Conservation (phyloP, 176 grass and related monocot genomes). For the Stipa capillata region DNA sequence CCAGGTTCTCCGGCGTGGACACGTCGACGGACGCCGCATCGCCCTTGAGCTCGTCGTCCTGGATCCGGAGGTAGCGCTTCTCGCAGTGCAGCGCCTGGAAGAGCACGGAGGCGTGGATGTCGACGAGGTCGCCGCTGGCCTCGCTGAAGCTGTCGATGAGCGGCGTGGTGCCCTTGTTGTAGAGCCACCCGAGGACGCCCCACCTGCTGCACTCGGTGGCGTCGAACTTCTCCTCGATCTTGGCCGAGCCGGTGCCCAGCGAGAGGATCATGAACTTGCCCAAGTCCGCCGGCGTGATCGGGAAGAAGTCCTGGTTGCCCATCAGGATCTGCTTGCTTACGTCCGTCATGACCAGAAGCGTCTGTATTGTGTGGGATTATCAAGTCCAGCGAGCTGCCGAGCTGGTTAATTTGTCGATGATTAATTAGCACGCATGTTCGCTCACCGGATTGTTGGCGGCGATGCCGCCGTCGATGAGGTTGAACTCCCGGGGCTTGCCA, state of each 20-base stretch:
- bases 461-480: constrained; percentile 61
- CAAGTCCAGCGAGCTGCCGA: too few species aligned
- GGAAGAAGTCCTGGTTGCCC: not conserved
- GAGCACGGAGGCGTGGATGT: constrained; percentile 49
- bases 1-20: not conserved
- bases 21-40: not conserved
- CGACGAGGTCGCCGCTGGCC: constrained; percentile 46
- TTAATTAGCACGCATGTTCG: too few species aligned
- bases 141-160: constrained; percentile 52
- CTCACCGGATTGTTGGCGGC: constrained; percentile 66
- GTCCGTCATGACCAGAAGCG: not conserved
- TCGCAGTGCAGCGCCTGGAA: constrained; percentile 38
- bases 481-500: constrained; percentile 14
- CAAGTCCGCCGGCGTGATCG: not conserved
- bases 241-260: constrained; percentile 28
- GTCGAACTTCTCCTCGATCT: constrained; percentile 34
- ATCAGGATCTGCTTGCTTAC: not conserved
- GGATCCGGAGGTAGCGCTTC: constrained; percentile 45
- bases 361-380: too few species aligned
- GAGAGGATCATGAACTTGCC: not conserved
- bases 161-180: constrained; percentile 26
- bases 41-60: constrained; percentile 26
- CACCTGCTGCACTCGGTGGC: constrained; percentile 12
- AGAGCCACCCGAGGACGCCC: constrained; percentile 50
- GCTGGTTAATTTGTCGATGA: too few species aligned